Evolutionary conservation across 2,329 filamentous ascomycete species (phyloP), one percentile per base, ranked within the genome.

Genomic region (Leptographium lundbergii): DNA sequence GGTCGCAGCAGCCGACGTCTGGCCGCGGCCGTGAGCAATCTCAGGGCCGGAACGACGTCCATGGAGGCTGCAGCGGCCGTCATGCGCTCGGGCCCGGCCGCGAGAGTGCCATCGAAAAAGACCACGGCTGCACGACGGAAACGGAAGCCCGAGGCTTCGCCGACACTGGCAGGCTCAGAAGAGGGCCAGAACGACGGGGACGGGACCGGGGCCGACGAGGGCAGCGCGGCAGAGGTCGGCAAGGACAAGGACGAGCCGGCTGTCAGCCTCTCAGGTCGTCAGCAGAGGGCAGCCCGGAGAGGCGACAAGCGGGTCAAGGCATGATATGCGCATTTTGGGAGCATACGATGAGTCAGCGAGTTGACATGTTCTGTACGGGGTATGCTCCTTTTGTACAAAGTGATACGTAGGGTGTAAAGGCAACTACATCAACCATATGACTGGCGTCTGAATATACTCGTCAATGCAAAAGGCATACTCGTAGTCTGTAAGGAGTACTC

Each of bases 11-110:
- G 54, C 25, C 68, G 65, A 54, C 61, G 69, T 25, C 68, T 71
- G 66, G 69, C 68, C 17, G 66, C 69, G 5, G 69, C 69, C 27
- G 69, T 71, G 24, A 66, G 62, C 50, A 65, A 63, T 62, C 60
- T 71, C 59, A 66, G 64, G 59, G 66, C 65, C n/a, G 66, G 60
- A 55, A 62, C 60, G 6, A 59, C 57, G 3, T 60, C 57, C 57
- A 61, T 62, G 51, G 39, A 61, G 25, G 58, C 64, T 53, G 62
- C 57, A 2, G 62, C 50, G 1, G 59, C 51, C 6, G 29, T 42
- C 4, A 47, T 42, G 22, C 58, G 54, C 2, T 24, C 17, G 24
- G 55, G 55, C 2, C 45, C 55, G 10, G 27, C 17, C 5, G 19
- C 13, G 4, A 7, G 14, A 17, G 29, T 10, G 13, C 14, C 14